These are phyloP conservation scores for Aspergillus sp. DNA, from an alignment of 2,329 filamentous ascomycete genomes.

Conservation along the genomic window DNA sequence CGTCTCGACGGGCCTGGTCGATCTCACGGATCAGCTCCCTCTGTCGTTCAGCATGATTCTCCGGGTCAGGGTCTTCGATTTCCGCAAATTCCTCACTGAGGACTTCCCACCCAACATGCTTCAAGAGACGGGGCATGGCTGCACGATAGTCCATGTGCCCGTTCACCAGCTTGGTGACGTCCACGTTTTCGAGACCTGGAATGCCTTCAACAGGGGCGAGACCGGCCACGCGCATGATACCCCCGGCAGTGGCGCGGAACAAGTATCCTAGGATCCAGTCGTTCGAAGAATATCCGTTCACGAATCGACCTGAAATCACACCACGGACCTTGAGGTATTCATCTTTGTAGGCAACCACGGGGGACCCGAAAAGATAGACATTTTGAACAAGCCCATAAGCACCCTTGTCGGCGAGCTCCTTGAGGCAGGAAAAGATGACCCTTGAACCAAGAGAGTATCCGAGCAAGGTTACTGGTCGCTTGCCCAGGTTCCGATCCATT, in stretches of 20 bases:
- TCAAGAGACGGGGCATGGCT: conserved; percentile 83
- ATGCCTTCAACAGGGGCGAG: conserved; percentile 73
- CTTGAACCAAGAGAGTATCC: conserved; percentile 91
- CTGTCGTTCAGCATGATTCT: conserved; percentile 84
- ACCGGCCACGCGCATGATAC: conserved; percentile 84
- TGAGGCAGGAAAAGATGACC: conserved; percentile 88
- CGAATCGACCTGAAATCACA: conserved; percentile 87
- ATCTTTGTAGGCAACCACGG: conserved; percentile 86
- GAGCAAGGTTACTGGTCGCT: conserved; percentile 86
- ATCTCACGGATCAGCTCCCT: conserved; percentile 95
- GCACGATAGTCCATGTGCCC: conserved; percentile 97
- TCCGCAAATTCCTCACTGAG: conserved; percentile 93
- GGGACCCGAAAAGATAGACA: conserved; percentile 91
- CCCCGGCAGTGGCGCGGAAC: conserved; percentile 90
- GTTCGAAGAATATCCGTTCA: conserved; percentile 91
- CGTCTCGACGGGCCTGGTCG: conserved; percentile 83
- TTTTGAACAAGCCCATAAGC: conserved; percentile 89
- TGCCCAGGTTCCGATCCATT: conserved; percentile 86
- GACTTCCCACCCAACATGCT: conserved; percentile 86
- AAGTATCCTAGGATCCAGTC: conserved; percentile 98
- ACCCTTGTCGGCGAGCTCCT: conserved; percentile 79
- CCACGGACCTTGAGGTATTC: conserved; percentile 79
- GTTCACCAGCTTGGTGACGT: conserved; percentile 80
- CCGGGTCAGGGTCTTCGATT: conserved; percentile 95
- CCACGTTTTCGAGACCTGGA: conserved; percentile 83